Conservation (phyloP, 2,329 filamentous ascomycete species). For the Ascochyta pisi region DNA sequence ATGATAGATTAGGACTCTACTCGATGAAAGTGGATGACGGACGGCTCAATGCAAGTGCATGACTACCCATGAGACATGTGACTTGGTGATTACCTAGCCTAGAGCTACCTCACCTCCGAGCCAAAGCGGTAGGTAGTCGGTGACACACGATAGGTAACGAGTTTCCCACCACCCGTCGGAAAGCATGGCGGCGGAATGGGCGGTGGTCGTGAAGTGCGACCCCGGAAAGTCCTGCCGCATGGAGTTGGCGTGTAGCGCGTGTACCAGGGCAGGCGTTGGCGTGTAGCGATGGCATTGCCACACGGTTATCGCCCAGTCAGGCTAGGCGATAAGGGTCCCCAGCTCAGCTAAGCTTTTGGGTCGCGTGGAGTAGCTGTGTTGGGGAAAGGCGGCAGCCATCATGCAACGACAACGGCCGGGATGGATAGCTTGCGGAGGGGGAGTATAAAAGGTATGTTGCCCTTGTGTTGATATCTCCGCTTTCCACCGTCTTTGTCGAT, state of each 20-base stretch:
- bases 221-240: conserved; percentile 1
- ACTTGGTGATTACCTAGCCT: background rate
- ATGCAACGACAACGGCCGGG: conserved; percentile 7
- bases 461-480: background rate
- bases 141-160: background rate
- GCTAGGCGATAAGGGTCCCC: conserved; percentile 15
- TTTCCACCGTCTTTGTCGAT: background rate
- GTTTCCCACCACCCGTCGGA: conserved; percentile 5
- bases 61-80: background rate
- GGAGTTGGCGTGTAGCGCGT: conserved; percentile 14
- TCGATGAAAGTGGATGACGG: background rate
- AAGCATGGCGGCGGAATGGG: background rate
- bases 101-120: too few relatives aligned
- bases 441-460: conserved; percentile 7
- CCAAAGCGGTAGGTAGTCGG: background rate
- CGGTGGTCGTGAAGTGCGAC: background rate
- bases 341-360: conserved; percentile 12
- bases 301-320: background rate
- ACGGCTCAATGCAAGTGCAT: background rate
- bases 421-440: background rate
- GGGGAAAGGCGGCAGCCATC: conserved; percentile 1
- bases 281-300: conserved; percentile 3
- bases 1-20: background rate
- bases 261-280: background rate
- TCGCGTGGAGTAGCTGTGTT: conserved; percentile 18